These are phyloP conservation scores for Adansonia gregorii DNA, from an alignment of 441 rosid genomes.

Conservation along the genomic window DNA sequence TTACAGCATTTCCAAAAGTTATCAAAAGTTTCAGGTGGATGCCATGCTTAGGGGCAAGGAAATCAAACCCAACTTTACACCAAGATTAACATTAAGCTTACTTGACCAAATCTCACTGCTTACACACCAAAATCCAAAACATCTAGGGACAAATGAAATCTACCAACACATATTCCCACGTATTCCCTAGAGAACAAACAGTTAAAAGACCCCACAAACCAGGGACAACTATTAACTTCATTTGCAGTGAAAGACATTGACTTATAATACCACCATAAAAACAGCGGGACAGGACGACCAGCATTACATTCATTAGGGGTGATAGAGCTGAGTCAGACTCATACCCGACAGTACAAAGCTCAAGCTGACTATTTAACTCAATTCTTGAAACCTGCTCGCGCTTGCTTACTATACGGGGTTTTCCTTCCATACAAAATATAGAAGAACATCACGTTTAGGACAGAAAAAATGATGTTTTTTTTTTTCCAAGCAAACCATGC, in stretches of 20 bases:
- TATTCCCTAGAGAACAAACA: not conserved
- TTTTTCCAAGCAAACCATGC: not conserved
- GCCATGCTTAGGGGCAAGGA: not conserved
- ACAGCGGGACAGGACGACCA: not conserved
- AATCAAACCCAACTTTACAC: not conserved
- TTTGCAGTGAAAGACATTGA: not conserved
- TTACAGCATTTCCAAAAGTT: not conserved
- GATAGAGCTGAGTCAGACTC: not conserved
- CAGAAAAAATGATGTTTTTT: not conserved
- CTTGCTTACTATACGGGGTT: not conserved
- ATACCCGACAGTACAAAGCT: not conserved
- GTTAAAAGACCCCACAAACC: not conserved
- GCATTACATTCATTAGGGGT: not conserved
- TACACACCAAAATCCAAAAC: not conserved
- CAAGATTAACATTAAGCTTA: not conserved
- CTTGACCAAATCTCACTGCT: not conserved
- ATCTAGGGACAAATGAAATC: not conserved
- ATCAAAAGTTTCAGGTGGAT: not conserved
- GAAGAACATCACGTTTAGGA: not conserved
- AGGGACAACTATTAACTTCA: not conserved
- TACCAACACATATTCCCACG: not conserved
- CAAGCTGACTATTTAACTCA: not conserved
- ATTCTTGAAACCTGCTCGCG: not conserved
- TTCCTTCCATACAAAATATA: too few relatives aligned
- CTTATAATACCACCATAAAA: not conserved